phyloP scores from a whole-genome alignment of 192 early-diverging fungal genomes.

The Coemansia guatemalensis region DNA sequence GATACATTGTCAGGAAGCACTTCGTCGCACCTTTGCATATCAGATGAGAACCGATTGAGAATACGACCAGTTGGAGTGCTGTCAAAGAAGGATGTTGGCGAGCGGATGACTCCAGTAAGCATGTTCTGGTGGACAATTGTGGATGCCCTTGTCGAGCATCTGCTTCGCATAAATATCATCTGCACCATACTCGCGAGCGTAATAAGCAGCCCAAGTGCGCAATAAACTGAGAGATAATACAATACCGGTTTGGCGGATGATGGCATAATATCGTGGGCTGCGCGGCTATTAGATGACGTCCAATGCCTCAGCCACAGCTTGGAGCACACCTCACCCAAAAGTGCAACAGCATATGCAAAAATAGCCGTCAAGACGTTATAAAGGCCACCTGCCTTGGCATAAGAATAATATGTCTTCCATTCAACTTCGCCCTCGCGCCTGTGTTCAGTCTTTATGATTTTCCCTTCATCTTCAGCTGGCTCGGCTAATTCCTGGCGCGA shows the following conservation, averaged over 20 bases:
- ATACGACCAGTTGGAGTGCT: constrained; percentile 81
- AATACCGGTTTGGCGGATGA: constrained; percentile 41
- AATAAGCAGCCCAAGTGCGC: constrained; percentile 65
- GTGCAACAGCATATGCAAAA: too few relatives aligned
- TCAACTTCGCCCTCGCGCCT: too few relatives aligned
- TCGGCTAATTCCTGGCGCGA: too few relatives aligned
- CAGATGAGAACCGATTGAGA: constrained; percentile 87
- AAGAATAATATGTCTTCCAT: too few relatives aligned
- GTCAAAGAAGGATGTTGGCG: constrained; percentile 65
- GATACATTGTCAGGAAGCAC: constrained; percentile 60
- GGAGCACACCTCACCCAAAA: too few relatives aligned
- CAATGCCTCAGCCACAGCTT: too few relatives aligned
- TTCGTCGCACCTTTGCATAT: constrained; percentile 79
- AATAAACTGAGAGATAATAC: constrained; percentile 77
- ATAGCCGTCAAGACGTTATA: too few relatives aligned
- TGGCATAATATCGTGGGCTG: too few relatives aligned
- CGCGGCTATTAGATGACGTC: too few relatives aligned
- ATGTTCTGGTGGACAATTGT: constrained; percentile 69
- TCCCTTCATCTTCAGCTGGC: too few relatives aligned
- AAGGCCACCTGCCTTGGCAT: too few relatives aligned
- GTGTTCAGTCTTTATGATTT: too few relatives aligned
- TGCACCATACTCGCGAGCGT: constrained; percentile 65
- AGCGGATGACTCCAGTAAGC: constrained; percentile 70
- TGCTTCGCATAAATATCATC: constrained; percentile 72
- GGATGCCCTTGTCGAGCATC: constrained; percentile 76